Evolutionary conservation across 2,329 filamentous ascomycete species (phyloP).

Genomic region (Pestalotiopsis sp.): DNA sequence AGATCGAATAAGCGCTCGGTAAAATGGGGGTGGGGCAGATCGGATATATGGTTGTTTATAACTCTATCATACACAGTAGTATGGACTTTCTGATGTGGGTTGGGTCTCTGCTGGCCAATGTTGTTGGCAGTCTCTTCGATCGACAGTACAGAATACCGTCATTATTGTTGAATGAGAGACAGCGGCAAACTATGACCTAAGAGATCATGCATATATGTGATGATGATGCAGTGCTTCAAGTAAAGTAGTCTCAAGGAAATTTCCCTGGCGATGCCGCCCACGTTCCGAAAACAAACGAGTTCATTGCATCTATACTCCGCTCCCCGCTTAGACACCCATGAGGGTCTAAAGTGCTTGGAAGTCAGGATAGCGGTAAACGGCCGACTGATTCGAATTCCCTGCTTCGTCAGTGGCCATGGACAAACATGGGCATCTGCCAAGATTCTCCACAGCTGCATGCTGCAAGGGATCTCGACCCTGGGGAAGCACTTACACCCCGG

Average conservation of each 20-base stretch:
- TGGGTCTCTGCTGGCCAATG: not conserved
- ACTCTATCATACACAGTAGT: not conserved
- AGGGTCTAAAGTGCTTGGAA: not conserved
- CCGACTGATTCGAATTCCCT: constrained; percentile 10
- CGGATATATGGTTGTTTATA: not conserved
- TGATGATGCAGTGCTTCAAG: not conserved
- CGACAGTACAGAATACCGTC: not conserved
- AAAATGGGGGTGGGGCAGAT: not conserved
- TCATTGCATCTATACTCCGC: not conserved
- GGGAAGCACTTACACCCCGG: not conserved
- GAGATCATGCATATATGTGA: not conserved
- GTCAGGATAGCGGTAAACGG: not conserved
- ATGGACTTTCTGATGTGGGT: not conserved
- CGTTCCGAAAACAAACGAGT: not conserved
- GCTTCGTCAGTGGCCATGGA: not conserved
- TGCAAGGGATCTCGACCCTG: not conserved
- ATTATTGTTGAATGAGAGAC: not conserved
- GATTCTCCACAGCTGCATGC: not conserved
- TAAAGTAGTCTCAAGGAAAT: not conserved
- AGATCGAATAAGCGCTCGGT: not conserved
- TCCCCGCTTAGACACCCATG: not conserved
- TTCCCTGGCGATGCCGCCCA: not conserved
- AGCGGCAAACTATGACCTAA: not conserved
- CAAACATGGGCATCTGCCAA: not conserved
- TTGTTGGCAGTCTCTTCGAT: not conserved